Percentiles rank a stretch among this genome's conserved stretches.
phyloP scores from a whole-genome alignment of 805 yeast genomes.

The Maudiozyma saulgeensis region DNA sequence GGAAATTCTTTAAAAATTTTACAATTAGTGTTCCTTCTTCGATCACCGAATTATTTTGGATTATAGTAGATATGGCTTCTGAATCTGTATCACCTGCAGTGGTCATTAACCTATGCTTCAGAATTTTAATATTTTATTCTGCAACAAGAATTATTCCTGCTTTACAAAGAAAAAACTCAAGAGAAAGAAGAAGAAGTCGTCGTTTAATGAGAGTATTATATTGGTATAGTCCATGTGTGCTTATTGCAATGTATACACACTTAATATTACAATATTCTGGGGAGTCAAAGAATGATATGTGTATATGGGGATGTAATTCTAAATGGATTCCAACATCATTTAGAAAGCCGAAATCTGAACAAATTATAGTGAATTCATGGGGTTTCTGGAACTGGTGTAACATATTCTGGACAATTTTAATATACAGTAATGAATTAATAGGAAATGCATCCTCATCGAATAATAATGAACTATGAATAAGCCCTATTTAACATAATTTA shows the following conservation, averaged over 20 bases:
- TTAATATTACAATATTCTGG: conserved; percentile 83
- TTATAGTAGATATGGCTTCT: conserved; percentile 37
- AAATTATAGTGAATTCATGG: conserved; percentile 55
- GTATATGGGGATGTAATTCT: conserved; percentile 38
- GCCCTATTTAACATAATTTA: background rate
- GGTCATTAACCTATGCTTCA: conserved; percentile 68
- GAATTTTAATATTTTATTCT: conserved; percentile 79
- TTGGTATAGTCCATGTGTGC: conserved; percentile 86
- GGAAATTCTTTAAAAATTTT: conserved; percentile 23
- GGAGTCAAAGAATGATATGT: conserved; percentile 53
- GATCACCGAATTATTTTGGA: conserved; percentile 19
- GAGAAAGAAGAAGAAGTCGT: conserved; percentile 21
- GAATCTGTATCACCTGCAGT: conserved; percentile 73
- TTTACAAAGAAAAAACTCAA: conserved; percentile 33
- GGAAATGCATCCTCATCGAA: conserved; percentile 8
- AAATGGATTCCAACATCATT: conserved; percentile 28
- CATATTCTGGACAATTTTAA: conserved; percentile 66
- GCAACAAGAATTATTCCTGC: conserved; percentile 92
- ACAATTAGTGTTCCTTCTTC: conserved; percentile 26
- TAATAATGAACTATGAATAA: conserved; percentile 1
- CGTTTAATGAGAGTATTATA: conserved; percentile 50
- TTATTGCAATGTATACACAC: conserved; percentile 92
- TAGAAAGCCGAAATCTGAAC: conserved; percentile 6
- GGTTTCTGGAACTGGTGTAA: conserved; percentile 97
- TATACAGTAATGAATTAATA: conserved; percentile 71